Base-by-base conservation (phyloP, 768 basidiomycete genomes). In the Lactifluus rugatus region DNA sequence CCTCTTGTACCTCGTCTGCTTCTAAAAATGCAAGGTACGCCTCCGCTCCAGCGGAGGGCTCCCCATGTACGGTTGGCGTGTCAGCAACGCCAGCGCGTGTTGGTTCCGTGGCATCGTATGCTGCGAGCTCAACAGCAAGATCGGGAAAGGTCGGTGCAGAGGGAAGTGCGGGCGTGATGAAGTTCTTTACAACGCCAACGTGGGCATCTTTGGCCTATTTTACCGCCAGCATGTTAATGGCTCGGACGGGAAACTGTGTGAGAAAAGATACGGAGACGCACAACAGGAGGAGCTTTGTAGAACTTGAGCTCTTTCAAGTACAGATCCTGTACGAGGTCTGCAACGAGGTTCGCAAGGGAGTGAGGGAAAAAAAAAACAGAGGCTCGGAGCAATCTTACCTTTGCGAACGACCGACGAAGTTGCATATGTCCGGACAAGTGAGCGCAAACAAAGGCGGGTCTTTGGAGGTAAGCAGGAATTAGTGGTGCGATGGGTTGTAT, bases 241-340 rank as follows among this genome's bases (percentile, higher is more conserved):
- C 45, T 19, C 45, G 37, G 61, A 54, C 32, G n/a, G 19, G 23
- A 21, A 32, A 41, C 17, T 34, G 17, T n/a, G 11, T 57, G 45
- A 37, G 50, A 4, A 36, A 2, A 25, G 47, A 58, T 26, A 19
- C 11, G 25, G 31, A 5, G n/a, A 79, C 89, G 71, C 66, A 93
- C 93, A 47, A 69, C 71, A 5, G 82, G 74, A 36, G 83, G 75
- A 41, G 89, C 78, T 77, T 91, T 95, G 82, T 94, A 98, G 5
- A 81, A 71, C 74, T 89, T 94, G 67, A 98, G 79, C 76, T 95
- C 88, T 68, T 79, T 84, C 65, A 98, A 66, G 74, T 97, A 98
- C 56, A 96, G 71, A 63, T 96, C 93, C 80, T 94, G 89, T 53
- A 97, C 79, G 69, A 94, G 77, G 77, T 96, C 94, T 96, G 70